Evolutionary conservation across 495 filamentous ascomycete genomes (phyloP), one percentile per base, ranked within the genome.

Genomic region (Penicillium maclennaniae): DNA sequence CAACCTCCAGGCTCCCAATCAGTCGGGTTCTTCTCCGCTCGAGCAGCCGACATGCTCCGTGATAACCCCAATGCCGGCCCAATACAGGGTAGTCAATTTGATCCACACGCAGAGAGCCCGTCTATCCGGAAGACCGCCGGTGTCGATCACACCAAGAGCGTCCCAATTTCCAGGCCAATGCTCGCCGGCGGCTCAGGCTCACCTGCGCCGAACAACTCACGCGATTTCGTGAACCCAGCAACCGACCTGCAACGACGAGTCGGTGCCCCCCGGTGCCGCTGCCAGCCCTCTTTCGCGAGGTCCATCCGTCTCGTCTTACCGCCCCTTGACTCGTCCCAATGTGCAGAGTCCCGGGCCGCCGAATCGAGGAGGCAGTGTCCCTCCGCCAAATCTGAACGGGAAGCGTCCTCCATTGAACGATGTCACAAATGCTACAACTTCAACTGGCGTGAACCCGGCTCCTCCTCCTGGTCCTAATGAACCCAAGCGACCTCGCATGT

Each of bases 51-150:
- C 20, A 63, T 70, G 25, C 51, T 71, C n/a, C 70, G 71, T 21
- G 77, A 78, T 20, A 72, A 76, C 23, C 68, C 76, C n/a, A 69
- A 73, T 38, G 63, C 60, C 12, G 66, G 66, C 2, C 69, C 75
- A 5, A 47, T 69, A 6, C 74, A 82, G 15, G 78, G 78, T 7
- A 79, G 81, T 5, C 73, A 75, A 44, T 97, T 96, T 69, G 88
- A 97, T 62, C 90, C 90, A 3, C 82, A 86, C 49, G 78, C 83
- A 5, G 90, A 95, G 57, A 91, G 87, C 54, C 89, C 91, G 0
- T 91, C 89, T 0, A 92, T 96, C 53, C 85, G 88, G 27, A 91
- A 92, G 61, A 96, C 92, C 4, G 85, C 87, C 0, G 91, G 91
- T n/a, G 79, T 97, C 43, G 90, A 96, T 56, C 88, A 93, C 58